These are phyloP conservation scores for Brettanomyces nanus DNA, from an alignment of 805 yeast species.

Conservation along the genomic window DNA sequence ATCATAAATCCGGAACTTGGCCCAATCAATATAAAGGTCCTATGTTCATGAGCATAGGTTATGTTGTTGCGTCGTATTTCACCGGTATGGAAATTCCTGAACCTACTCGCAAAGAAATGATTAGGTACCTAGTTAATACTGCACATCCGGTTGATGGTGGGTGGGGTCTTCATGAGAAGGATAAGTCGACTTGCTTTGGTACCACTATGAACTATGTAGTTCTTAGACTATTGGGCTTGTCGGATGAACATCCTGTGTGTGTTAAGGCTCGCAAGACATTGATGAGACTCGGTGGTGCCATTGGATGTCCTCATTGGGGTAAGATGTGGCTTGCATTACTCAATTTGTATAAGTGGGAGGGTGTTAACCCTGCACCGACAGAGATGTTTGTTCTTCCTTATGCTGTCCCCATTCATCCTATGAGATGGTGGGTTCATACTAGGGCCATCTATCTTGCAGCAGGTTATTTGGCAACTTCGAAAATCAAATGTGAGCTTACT, in stretches of 20 bases:
- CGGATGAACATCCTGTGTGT: conserved; percentile 68
- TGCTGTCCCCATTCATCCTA: conserved; percentile 78
- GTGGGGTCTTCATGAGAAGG: conserved; percentile 93
- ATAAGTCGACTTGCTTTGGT: conserved; percentile 93
- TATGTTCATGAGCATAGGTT: conserved; percentile 93
- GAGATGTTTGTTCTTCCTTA: conserved; percentile 89
- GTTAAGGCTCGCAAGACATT: conserved; percentile 67
- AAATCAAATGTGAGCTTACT: conserved; percentile 48
- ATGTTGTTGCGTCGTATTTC: conserved; percentile 65
- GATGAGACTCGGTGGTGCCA: conserved; percentile 76
- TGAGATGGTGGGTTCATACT: conserved; percentile 98
- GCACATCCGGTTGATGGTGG: conserved; percentile 99
- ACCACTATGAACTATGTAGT: conserved; percentile 79
- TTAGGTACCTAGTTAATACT: conserved; percentile 80
- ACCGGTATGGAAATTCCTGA: conserved; percentile 62
- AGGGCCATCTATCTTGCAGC: conserved; percentile 84
- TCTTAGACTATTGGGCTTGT: conserved; percentile 74
- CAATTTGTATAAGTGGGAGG: conserved; percentile 86
- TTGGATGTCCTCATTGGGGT: conserved; percentile 95
- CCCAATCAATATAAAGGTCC: conserved; percentile 96
- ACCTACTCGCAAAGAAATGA: conserved; percentile 57
- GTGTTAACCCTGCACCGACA: conserved; percentile 97
- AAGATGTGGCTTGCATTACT: conserved; percentile 81
- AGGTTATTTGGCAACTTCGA: conserved; percentile 65
- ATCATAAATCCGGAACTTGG: conserved; percentile 68